Evolutionary conservation across 257 asterid species (phyloP).

Genomic region (Petrea volubilis): DNA sequence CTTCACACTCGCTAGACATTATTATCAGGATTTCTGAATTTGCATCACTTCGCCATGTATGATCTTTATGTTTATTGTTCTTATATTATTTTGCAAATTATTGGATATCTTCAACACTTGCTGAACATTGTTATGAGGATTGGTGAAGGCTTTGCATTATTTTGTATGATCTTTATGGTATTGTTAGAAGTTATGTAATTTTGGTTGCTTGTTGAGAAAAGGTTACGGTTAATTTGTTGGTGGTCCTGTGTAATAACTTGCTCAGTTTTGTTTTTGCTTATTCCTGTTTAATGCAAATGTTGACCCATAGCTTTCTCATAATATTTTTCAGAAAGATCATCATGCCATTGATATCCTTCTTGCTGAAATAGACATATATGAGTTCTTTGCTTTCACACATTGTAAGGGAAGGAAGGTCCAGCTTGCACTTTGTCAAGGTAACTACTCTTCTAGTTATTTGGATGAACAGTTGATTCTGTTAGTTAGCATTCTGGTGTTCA

Average conservation of each 20-base stretch:
- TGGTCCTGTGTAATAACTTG: neutral
- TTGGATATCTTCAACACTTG: neutral
- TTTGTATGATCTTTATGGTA: neutral
- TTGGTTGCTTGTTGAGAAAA: neutral
- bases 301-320: conserved; percentile 26
- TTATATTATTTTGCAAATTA: neutral
- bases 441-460: conserved; percentile 5
- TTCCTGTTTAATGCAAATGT: conserved; percentile 13
- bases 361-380: conserved; percentile 98
- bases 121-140: neutral
- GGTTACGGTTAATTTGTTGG: neutral
- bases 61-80: neutral
- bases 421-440: conserved; percentile 99
- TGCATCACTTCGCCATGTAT: no score
- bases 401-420: conserved; percentile 94
- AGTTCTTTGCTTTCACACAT: conserved; percentile 92
- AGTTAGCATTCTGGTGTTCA: conserved; percentile 13
- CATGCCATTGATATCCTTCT: conserved; percentile 90
- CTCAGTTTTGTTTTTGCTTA: neutral
- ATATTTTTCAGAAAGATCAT: conserved; percentile 74
- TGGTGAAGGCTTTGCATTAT: neutral
- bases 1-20: neutral
- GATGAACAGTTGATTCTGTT: neutral
- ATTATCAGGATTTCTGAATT: conserved; percentile 12
- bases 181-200: neutral